Base-by-base conservation (phyloP, 208 protist species). In the Leishmania braziliensis region DNA sequence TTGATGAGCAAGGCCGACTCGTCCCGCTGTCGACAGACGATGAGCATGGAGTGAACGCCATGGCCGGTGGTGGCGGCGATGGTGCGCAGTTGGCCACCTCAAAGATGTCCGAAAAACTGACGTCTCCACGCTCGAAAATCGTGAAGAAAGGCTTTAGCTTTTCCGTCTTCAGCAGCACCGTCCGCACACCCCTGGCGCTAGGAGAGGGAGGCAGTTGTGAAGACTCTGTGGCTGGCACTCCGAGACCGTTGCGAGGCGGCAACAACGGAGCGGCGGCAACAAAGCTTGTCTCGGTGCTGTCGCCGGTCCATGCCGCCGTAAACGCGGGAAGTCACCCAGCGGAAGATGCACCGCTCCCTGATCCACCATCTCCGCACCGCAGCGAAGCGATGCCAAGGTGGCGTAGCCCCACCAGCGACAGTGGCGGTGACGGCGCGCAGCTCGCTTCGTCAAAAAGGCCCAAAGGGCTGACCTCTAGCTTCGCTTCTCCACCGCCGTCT, bases 1-100 rank as follows among this genome's bases (percentile, higher is more conserved):
- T 86, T 46, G 82, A 82, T 72, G 82, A 86, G 78, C 72, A 65
- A 20, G 82, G 82, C 3, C 82, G 82, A 12, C 73, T 79, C 6
- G 77, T 66, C 14, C 78, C 77, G 10, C 50, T 82, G 12, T 74
- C 76, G 1, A 77, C 46, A 26, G 74, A 76, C 9, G 78, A 50
- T 33, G 73, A n/a, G 65, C 20, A 3, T 56, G 70, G 26, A 39
- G 3, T 54, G 23, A 26, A 29, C 10, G 70, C 69, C 50, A 39
- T 20, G 10, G 9, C 54, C 56, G 76, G 63, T 73, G 63, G 20
- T 56, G 3, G 10, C 29, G 72, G 29, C 33, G 29, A 18, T 53
- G 72, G 29, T n/a, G 53, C 23, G 43, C 43, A 46, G 43, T 46
- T 46, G 43, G 43, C 43, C 43, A 46, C 43, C 43, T 46, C 43